Percentiles rank a stretch among this genome's conserved stretches.
Conservation (phyloP, 2,329 filamentous ascomycete genomes). For the Apiospora malaysiana region DNA sequence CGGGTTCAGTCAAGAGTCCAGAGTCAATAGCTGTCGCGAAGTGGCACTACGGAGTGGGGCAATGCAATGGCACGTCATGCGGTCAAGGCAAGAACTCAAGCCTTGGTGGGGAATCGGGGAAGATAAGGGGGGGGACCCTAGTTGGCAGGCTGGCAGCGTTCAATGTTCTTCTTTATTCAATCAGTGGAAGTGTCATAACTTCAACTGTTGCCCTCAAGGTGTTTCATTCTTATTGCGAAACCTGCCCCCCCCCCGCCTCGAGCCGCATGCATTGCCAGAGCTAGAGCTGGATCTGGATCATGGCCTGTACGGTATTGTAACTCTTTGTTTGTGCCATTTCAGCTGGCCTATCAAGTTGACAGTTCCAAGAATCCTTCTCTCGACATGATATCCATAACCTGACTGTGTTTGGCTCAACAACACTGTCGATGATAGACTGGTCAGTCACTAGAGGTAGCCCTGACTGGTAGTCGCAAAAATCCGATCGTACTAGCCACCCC, state of each 20-base stretch:
- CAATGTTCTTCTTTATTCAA: not conserved
- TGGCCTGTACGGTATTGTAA: not conserved
- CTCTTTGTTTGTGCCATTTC: not conserved
- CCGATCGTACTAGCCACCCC: not conserved
- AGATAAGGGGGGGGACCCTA: too few relatives aligned
- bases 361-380: not conserved
- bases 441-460: too few relatives aligned
- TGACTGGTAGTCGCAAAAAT: not conserved
- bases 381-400: not conserved
- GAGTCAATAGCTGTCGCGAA: constrained; percentile 7
- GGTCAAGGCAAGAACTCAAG: constrained; percentile 11
- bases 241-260: not conserved
- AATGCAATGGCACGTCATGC: constrained; percentile 13
- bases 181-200: not conserved
- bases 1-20: not conserved
- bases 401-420: not conserved
- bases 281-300: not conserved
- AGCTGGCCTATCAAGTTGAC: too few relatives aligned
- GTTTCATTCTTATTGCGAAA: constrained; percentile 16
- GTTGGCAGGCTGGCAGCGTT: not conserved
- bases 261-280: not conserved
- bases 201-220: not conserved
- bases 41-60: constrained; percentile 2
- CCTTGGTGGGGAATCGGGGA: not conserved
- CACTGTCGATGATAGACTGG: not conserved